Base-by-base conservation (phyloP, 768 basidiomycete species). In the Clathrus columnatus region DNA sequence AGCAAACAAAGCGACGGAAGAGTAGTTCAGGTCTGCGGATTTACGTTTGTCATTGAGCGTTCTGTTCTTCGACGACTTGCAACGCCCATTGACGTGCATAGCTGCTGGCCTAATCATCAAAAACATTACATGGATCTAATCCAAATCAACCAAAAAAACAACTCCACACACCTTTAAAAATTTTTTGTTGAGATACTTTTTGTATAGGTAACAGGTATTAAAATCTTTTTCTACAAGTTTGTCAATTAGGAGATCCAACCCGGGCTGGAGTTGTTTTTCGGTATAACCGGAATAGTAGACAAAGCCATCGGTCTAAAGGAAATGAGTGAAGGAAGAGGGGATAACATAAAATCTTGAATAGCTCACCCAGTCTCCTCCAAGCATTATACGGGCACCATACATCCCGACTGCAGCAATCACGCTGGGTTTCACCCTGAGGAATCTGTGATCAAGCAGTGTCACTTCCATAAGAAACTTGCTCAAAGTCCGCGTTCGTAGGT, bases 391-490 rank as follows among this genome's bases (percentile, higher is more conserved):
- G 56, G 96, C 86, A 57, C 86, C 85, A 77, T 95, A 98, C 96
- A 99, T 99, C 36, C 92, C 90, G 51, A 98, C 83, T 11, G 95
- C 96, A 27, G 96, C 95, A 48, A 96, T 75, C 67, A 96, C 77
- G 68, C 88, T 91, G 0, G 95, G 95, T 72, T 93, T 96, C 57
- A 84, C 93, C 54, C 90, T 78, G 67, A 99, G 70, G 78, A 99
- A 99, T 21, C 88, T 83, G 65, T 94, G 71, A 66, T 99, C 96
- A 56, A 98, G 73, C 50, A 98, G 76, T 16, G 94, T 96, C 50
- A 95, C 90, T 70, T 99, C 96, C 60, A 91, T 92, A 67, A 98
- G 72, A 77, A 97, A 98, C 72, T 99, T 99, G 79, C 91, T 87
- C 48, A 99, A 74, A 24, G 96, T 99, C 59, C 96, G 78, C 14